phyloP scores from a whole-genome alignment of 2,329 filamentous ascomycete species.

The Aaosphaeria pasadenensis region DNA sequence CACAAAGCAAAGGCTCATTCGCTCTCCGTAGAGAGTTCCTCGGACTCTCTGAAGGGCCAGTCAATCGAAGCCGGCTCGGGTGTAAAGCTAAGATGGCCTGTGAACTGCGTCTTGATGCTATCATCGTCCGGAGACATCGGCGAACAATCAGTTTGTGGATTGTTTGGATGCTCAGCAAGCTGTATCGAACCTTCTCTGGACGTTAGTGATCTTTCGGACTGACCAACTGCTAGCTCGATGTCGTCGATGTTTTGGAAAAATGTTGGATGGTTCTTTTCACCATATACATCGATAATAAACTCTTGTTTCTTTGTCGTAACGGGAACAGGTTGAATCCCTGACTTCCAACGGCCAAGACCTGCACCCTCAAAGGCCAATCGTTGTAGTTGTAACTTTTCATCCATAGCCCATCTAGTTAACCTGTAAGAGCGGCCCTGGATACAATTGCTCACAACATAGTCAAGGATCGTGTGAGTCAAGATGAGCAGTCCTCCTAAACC shows the following conservation, averaged over 20 bases:
- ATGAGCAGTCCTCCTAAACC: constrained; percentile 3
- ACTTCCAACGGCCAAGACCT: constrained; percentile 2
- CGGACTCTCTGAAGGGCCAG: no score
- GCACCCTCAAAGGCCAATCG: constrained; percentile 6
- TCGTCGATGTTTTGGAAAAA: background rate
- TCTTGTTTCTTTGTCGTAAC: background rate
- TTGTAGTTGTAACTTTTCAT: constrained; percentile 8
- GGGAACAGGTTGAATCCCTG: constrained; percentile 1
- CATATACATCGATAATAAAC: background rate
- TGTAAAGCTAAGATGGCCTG: no score
- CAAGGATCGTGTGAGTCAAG: constrained; percentile 2
- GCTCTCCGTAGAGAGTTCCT: no score
- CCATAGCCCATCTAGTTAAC: constrained; percentile 5
- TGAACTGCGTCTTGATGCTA: no score
- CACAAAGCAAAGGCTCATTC: no score
- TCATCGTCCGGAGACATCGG: no score
- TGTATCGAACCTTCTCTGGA: no score
- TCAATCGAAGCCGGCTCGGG: no score
- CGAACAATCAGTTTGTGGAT: no score
- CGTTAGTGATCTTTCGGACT: no score
- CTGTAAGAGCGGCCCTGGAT: constrained; percentile 3
- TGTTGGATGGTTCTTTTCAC: background rate
- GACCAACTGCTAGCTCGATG: no score
- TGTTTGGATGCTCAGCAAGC: no score
- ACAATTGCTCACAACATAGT: constrained; percentile 2